phyloP scores from a whole-genome alignment of 371 early-diverging fungal species.

The Circinella umbellata region DNA sequence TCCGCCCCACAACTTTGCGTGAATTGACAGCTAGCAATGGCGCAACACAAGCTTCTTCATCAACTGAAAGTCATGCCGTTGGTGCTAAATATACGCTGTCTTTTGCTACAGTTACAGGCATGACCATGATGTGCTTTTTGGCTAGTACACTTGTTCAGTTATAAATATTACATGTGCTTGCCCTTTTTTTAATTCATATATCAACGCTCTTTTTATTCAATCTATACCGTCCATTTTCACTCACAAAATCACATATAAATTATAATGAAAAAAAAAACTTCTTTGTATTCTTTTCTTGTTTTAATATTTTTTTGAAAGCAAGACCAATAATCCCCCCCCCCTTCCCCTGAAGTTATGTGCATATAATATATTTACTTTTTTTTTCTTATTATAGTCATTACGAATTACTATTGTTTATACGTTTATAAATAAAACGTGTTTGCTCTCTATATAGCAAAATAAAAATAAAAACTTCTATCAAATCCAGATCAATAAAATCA shows the following conservation, averaged over 20 bases:
- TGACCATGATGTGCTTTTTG: constrained; percentile 14
- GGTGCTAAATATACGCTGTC: constrained; percentile 5
- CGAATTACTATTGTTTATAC: too few species aligned
- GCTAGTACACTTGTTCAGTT: constrained; percentile 11
- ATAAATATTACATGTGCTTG: not conserved
- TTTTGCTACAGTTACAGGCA: constrained; percentile 9
- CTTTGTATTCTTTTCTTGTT: too few species aligned
- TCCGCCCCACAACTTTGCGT: constrained; percentile 14
- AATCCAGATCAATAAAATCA: too few species aligned
- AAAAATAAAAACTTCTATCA: too few species aligned
- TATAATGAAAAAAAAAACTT: too few species aligned
- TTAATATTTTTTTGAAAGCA: too few species aligned
- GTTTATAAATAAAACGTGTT: not conserved
- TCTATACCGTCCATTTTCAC: too few species aligned
- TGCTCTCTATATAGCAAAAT: too few species aligned
- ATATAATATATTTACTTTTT: not conserved
- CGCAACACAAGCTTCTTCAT: constrained; percentile 8
- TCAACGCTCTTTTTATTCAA: too few species aligned
- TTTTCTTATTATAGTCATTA: not conserved
- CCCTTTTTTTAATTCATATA: not conserved
- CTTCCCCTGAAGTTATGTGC: not conserved
- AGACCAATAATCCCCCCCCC: not conserved
- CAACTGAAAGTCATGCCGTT: not conserved
- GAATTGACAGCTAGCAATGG: constrained; percentile 18
- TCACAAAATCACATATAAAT: too few species aligned